Evolutionary conservation across 345 rosid genomes (phyloP), one percentile per base, ranked within the genome.

Genomic region (Triadica sebifera): DNA sequence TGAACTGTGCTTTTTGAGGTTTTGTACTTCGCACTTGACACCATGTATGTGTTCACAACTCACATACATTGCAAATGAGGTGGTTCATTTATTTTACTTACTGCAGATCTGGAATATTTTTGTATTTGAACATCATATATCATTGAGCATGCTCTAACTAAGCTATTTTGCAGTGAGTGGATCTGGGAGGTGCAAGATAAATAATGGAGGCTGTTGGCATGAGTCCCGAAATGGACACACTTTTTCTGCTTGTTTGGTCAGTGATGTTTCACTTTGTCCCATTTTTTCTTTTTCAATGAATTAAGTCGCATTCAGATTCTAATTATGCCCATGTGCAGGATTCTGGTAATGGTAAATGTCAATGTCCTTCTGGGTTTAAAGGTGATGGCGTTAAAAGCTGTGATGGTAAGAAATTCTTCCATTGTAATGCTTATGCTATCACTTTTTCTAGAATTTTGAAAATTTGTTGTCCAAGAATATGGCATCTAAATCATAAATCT

Each of bases 381-480:
- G 99, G 99, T 45, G 98, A 93, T 9, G 98, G 98, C 67, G 76
- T 85, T 65, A 93, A 88, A 69, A 91, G 79, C 72, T 96, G 99
- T 70, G 85, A 76, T 73, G 99, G 98, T 96, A 73, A 81, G 89
- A 76, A 39, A 69, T 77, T 55, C 39, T 59, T 49, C 8, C 52
- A 7, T 61, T 79, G 29, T 68, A 37, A 45, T 61, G 20, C 20
- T 64, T 22, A 1, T n/a, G n/a, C 61, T 52, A 8, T 13, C 4
- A 19, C 43, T 43, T 65, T 55, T 24, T 13, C 25, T 11, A 55
- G 4, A 4, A 39, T 53, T 37, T 16, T 59, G 25, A 29, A 58
- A 29, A 15, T 58, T 72, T 29, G 19, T 46, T 0, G 37, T 1
- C 4, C 3, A 70, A 20, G 53, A 29, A 10, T 53, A 51, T 34